Conservation (phyloP, 176 grass and related monocot genomes). For the bread wheat (Triticum aestivum) region IWGSC_CS_RefSeq_v2.1 NC_057813.1:46347969-46348468, state of each 20-base stretch:
- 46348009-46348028: constrained; percentile 96
- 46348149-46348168: background rate
- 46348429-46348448: background rate
- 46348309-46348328: constrained; percentile 51
- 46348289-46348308: constrained; percentile 93
- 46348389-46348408: too few species aligned
- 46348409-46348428: background rate
- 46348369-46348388: too few species aligned
- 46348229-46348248: constrained; percentile 93
- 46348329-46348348: background rate
- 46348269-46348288: constrained; percentile 93
- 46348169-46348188: constrained; percentile 17
- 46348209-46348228: constrained; percentile 99
- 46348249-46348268: constrained; percentile 84
- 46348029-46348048: constrained; percentile 19
- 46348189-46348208: constrained; percentile 98
- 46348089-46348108: constrained; percentile 15
- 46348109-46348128: background rate
- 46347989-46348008: constrained; percentile 98
- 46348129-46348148: constrained; percentile 2
- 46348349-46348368: background rate
- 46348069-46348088: constrained; percentile 24
- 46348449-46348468: background rate
- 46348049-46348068: background rate
- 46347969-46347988: constrained; percentile 91